Conservation (phyloP, 495 filamentous ascomycete species). For the Penicillium chermesinum region DNA sequence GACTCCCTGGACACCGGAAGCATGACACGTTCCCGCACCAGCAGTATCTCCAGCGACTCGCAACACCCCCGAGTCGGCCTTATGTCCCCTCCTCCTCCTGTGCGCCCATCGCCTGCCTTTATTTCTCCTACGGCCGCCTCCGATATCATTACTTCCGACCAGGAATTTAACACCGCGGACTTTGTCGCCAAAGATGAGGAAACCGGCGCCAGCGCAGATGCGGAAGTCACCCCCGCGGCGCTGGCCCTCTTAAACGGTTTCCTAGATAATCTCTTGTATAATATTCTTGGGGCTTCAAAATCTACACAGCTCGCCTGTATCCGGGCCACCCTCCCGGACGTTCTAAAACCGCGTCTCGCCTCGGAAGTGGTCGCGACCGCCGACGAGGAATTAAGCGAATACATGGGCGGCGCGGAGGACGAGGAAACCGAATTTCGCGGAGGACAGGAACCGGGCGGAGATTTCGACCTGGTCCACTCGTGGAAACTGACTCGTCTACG, state of each 20-base stretch:
- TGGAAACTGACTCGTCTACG: constrained; percentile 90
- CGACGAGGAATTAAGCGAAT: constrained; percentile 86
- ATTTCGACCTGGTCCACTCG: constrained; percentile 79
- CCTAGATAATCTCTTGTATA: constrained; percentile 88
- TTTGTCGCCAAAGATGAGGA: constrained; percentile 62
- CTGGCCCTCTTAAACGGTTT: constrained; percentile 84
- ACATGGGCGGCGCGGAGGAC: constrained; percentile 70
- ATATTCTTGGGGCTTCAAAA: constrained; percentile 71
- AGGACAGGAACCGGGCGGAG: constrained; percentile 45
- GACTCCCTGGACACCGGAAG: constrained; percentile 31
- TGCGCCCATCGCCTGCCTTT: constrained; percentile 77
- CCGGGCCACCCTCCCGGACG: constrained; percentile 77
- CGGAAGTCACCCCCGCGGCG: constrained; percentile 70
- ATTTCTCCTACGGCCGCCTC: constrained; percentile 86
- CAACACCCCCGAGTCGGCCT: constrained; percentile 35
- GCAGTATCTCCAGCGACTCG: constrained; percentile 43
- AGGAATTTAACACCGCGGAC: constrained; percentile 64
- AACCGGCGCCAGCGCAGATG: constrained; percentile 49
- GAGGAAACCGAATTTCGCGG: constrained; percentile 58
- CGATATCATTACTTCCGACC: constrained; percentile 85
- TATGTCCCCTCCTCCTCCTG: constrained; percentile 58
- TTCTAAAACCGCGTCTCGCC: constrained; percentile 83
- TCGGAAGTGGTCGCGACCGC: constrained; percentile 81
- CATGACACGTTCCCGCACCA: constrained; percentile 39
- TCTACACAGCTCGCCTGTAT: constrained; percentile 76